phyloP scores from a whole-genome alignment of 768 basidiomycete genomes.

The Flagelloscypha sp. region DNA sequence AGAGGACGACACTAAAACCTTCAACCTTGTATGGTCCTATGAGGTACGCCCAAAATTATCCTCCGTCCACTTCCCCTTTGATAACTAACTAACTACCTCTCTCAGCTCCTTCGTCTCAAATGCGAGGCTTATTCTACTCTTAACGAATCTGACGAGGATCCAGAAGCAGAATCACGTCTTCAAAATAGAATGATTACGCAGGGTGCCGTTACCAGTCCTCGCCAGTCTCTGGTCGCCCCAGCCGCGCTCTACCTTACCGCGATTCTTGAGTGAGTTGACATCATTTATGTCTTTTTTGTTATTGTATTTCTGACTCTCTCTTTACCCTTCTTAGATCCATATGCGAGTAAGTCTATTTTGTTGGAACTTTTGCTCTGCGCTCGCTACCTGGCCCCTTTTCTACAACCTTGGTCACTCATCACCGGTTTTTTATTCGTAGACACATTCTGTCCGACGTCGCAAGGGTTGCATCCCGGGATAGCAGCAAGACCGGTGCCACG shows the following conservation, averaged over 20 bases:
- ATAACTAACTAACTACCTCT: slow-evolving; percentile 9
- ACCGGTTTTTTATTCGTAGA: slow-evolving; percentile 29
- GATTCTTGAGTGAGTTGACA: slow-evolving; percentile 73
- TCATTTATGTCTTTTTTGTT: slow-evolving; percentile 13
- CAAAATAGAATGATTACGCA: slow-evolving; percentile 50
- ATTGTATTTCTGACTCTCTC: slow-evolving; percentile 19
- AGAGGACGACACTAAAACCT: slow-evolving; percentile 49
- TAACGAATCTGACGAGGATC: slow-evolving; percentile 73
- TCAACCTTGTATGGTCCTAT: slow-evolving; percentile 67
- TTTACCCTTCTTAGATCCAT: slow-evolving; percentile 46
- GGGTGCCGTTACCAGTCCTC: slow-evolving; percentile 41
- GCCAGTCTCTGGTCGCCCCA: slow-evolving; percentile 56
- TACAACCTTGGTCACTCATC: slow-evolving; percentile 4
- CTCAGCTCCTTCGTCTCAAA: slow-evolving; percentile 73
- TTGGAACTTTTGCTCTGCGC: slow-evolving; percentile 5
- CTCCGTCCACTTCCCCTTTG: slow-evolving; percentile 7
- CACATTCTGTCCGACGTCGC: slow-evolving; percentile 81
- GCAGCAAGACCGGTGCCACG: slow-evolving; percentile 67
- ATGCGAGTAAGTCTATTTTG: slow-evolving; percentile 63
- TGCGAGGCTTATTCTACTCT: slow-evolving; percentile 85
- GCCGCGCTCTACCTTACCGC: slow-evolving; percentile 88
- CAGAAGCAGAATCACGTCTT: slow-evolving; percentile 51
- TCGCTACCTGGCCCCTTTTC: too few species aligned
- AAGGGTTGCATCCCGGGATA: slow-evolving; percentile 78
- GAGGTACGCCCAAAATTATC: slow-evolving; percentile 40